phyloP scores from a whole-genome alignment of 805 yeast genomes.

The Phaffomyces antillensis region DNA sequence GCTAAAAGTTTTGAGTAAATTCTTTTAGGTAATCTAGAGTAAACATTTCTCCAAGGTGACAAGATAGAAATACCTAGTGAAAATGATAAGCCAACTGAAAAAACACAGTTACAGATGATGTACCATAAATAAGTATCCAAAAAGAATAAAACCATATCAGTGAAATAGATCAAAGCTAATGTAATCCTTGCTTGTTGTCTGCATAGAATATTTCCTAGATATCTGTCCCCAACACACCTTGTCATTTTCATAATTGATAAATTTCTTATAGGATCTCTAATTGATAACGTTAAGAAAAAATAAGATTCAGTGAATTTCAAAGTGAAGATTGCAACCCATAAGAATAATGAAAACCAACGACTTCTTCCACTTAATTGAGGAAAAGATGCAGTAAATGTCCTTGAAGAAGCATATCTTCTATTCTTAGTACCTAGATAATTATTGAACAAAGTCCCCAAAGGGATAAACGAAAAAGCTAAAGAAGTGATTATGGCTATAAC shows the following conservation, averaged over 20 bases:
- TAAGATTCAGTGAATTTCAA: conserved; percentile 74
- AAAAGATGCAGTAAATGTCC: conserved; percentile 55
- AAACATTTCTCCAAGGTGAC: conserved; percentile 85
- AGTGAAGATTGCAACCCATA: conserved; percentile 61
- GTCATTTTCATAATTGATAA: conserved; percentile 49
- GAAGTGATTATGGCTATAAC: conserved; percentile 49
- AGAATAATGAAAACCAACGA: conserved; percentile 51
- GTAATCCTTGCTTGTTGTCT: conserved; percentile 50
- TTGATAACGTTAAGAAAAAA: conserved; percentile 66
- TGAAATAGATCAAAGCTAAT: conserved; percentile 43
- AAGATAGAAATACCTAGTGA: conserved; percentile 76
- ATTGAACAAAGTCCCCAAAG: conserved; percentile 50
- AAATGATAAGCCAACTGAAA: conserved; percentile 64
- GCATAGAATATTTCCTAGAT: conserved; percentile 50
- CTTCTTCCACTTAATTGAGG: conserved; percentile 47
- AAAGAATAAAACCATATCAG: conserved; percentile 66
- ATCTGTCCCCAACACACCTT: conserved; percentile 57
- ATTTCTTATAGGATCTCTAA: conserved; percentile 69
- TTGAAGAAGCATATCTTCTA: conserved; percentile 46
- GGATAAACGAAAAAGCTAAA: conserved; percentile 49
- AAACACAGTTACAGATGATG: conserved; percentile 67
- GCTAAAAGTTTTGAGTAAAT: conserved; percentile 61
- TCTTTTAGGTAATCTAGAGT: conserved; percentile 68
- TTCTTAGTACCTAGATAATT: conserved; percentile 32
- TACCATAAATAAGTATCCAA: conserved; percentile 85